These are phyloP conservation scores for Claviceps arundinis DNA, from an alignment of 2,329 filamentous ascomycete genomes.

Conservation along the genomic window DNA sequence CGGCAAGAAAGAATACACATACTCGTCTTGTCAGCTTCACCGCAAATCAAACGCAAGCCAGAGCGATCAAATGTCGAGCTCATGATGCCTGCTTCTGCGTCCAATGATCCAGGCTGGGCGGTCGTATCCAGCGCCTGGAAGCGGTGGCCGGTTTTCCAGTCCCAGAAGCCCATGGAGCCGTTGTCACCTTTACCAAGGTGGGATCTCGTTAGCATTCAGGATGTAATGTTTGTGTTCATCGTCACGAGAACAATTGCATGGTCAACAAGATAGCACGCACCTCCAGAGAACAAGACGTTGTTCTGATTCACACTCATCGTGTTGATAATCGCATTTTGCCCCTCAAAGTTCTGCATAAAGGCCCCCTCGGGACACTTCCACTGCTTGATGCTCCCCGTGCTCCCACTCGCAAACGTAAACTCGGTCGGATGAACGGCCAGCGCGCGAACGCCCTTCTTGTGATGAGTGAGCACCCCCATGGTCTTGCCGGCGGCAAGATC, in stretches of 20 bases:
- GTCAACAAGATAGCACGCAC: constrained; percentile 14
- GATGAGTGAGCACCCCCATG: constrained; percentile 90
- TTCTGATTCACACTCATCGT: constrained; percentile 86
- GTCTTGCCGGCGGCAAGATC: constrained; percentile 93
- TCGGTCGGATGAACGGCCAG: constrained; percentile 78
- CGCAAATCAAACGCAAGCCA: constrained; percentile 77
- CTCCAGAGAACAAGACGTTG: constrained; percentile 88
- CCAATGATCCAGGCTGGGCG: constrained; percentile 84
- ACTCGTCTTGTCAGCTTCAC: constrained; percentile 93
- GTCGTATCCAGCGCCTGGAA: constrained; percentile 86
- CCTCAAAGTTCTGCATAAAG: constrained; percentile 98
- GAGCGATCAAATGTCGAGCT: constrained; percentile 84
- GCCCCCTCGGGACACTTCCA: constrained; percentile 98
- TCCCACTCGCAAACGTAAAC: constrained; percentile 91
- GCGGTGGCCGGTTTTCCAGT: constrained; percentile 91
- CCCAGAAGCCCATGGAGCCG: constrained; percentile 94
- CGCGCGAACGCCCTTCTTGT: constrained; percentile 91
- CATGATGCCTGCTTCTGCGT: constrained; percentile 92
- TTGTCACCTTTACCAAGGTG: constrained; percentile 51
- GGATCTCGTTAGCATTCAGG: neutral
- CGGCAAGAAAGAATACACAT: constrained; percentile 15
- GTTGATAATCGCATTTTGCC: constrained; percentile 94
- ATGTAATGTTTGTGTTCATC: neutral
- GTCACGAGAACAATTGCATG: neutral
- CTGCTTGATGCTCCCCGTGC: constrained; percentile 91